These are phyloP conservation scores for Aspergillus indologenus DNA, from an alignment of 495 filamentous ascomycete species.

Conservation along the genomic window DNA sequence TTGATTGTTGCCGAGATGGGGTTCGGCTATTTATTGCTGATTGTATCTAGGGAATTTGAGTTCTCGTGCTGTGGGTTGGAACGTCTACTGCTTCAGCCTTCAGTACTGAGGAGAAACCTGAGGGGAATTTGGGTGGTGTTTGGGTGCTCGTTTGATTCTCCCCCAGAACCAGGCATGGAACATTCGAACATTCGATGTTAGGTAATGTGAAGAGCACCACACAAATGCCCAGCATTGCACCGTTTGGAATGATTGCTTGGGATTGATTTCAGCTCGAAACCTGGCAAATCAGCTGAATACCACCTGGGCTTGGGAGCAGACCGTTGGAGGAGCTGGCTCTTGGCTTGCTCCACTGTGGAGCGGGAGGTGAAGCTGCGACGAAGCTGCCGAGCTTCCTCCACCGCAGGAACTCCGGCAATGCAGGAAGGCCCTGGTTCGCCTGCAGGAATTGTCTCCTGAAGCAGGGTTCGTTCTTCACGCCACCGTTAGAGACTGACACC, in stretches of 20 bases:
- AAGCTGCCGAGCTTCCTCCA: not conserved
- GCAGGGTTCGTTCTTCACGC: not conserved
- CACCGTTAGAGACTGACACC: conserved; percentile 3
- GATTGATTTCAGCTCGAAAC: not conserved
- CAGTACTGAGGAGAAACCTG: no score
- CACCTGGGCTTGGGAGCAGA: not conserved
- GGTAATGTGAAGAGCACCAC: not conserved
- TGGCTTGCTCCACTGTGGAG: not conserved
- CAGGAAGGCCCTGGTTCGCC: not conserved
- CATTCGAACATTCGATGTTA: not conserved
- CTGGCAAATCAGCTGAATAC: not conserved
- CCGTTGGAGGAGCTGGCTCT: not conserved
- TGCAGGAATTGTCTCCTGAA: not conserved
- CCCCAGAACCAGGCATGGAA: not conserved
- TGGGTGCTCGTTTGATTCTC: not conserved
- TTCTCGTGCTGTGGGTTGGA: no score
- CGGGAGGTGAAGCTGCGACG: not conserved
- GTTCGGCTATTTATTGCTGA: no score
- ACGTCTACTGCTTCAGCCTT: no score
- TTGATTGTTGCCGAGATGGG: no score
- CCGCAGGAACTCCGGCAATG: not conserved
- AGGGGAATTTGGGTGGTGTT: no score
- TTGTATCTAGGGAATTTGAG: no score
- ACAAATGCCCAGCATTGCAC: not conserved
- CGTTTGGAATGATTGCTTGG: no score